Evolutionary conservation across 2,329 filamentous ascomycete species (phyloP), one percentile per base, ranked within the genome.

Genomic region (Colletotrichum abscissum): DNA sequence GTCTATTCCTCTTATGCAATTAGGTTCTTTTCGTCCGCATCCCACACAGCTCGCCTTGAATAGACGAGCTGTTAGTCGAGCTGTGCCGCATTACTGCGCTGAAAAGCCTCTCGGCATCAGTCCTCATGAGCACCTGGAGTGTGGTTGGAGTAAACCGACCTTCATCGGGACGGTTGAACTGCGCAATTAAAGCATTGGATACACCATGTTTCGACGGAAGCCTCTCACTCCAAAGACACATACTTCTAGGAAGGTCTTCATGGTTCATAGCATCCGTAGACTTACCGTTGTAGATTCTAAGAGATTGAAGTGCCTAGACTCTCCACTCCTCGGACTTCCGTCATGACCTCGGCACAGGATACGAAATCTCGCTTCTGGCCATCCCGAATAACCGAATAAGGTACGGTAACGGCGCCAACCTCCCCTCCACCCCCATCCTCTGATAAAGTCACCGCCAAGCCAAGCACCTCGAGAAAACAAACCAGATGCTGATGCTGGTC

Each of bases 301-400:
- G 7, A 49, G 4, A n/a, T 49, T 49, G 42, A 49, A 49, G 14
- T n/a, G 30, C 14, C 22, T 35, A 8, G 3, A 9, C 8, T 49
- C 19, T 49, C 42, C 22, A 22, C 14, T 19, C 22, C 26, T 65
- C 55, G 60, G 60, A 70, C 33, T 56, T 65, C 59, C 55, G 56
- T 49, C 30, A 49, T 22, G 38, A 57, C 55, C 67, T 73, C 70
- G 71, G 67, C 63, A 46, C 8, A 30, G 38, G 30, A 58, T 56
- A 60, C 30, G 19, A 24, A 24, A 49, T 46, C 57, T 73, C 71
- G 71, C 67, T 54, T 14, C 7, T 60, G 67, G 67, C 28, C 24
- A n/a, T 57, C 71, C 67, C 71, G 60, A 71, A 70, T 52, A 22
- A 46, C 71, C 67, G 67, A 66, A 57, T 46, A 7, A 42, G 33